These are phyloP conservation scores for Solanum neorickii DNA, from an alignment of 257 asterid species.

Conservation along the genomic window DNA sequence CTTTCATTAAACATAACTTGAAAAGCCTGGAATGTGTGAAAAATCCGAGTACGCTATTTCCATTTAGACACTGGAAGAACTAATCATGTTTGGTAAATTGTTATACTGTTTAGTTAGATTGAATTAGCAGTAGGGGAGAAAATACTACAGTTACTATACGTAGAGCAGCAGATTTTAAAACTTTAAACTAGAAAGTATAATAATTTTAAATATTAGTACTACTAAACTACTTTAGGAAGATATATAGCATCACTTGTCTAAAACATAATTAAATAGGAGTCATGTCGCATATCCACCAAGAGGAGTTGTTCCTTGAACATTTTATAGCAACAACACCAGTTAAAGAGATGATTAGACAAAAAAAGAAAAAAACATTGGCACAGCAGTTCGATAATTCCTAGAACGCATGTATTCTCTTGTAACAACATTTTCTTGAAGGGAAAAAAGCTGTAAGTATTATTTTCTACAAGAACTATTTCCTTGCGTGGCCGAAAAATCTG, in stretches of 20 bases:
- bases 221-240: background rate
- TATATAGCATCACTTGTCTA: background rate
- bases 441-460: background rate
- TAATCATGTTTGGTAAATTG: background rate
- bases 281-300: background rate
- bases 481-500: background rate
- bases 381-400: background rate
- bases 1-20: background rate
- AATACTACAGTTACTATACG: background rate
- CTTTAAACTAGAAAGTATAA: background rate
- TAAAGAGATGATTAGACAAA: background rate
- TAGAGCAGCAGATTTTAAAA: background rate
- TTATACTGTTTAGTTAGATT: background rate
- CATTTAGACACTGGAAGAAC: background rate
- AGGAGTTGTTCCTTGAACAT: background rate
- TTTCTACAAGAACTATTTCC: background rate
- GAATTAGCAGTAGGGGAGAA: background rate
- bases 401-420: background rate
- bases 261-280: background rate
- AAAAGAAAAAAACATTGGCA: background rate
- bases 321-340: background rate
- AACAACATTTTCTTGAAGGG: background rate
- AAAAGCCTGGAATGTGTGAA: background rate
- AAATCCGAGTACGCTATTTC: background rate
- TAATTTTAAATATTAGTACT: too few relatives aligned